Evolutionary conservation across 805 yeast species (phyloP), one percentile per base, ranked within the genome.

Genomic region (Suhomyces sp.): DNA sequence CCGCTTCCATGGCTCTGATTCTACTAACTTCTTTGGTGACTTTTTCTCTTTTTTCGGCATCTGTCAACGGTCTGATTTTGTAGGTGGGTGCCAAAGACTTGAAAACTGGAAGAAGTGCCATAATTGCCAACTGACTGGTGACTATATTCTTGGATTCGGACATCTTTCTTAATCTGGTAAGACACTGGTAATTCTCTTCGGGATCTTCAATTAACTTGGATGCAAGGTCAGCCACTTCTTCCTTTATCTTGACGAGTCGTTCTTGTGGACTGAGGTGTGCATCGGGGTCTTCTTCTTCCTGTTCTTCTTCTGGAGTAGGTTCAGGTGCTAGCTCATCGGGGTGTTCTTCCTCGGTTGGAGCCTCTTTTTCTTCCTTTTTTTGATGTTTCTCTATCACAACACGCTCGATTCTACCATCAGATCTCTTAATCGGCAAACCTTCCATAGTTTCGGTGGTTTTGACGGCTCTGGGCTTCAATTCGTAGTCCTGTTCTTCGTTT

Each of bases 21-120:
- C 79, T 82, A 15, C 88, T 86, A 31, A 94, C 87, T 19, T 94
- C 99, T 63, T 80, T 88, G 12, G 92, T 75, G 3, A 90, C 96
- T 60, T 84, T 89, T 61, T 90, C 97, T 54, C 82, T 80, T 66
- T 83, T 83, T 67, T 93, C 98, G 0, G 81, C 69, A 15, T 90
- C 97, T 2, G 90, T 78, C 48, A 94, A 75, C 2, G 96, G 87
- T 64, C 97, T 79, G 49, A 93, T 90, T 54, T 85, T 81, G 68
- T 93, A 93, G 6, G 94, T 86, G 1, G 99, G 99, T 1, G 94
- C 84, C 45, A 94, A 80, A 51, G 86, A 80, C 60, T 89, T 89
- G 77, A 89, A 89, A 3, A 90, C 88, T 0, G 96, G 89, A 2
- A 90, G 86, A 54, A 92, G 77, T 0, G 98, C 86, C 55, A 90